These are phyloP conservation scores for Xanthoceras sorbifolium DNA, from an alignment of 345 rosid species.

Conservation along the genomic window DNA sequence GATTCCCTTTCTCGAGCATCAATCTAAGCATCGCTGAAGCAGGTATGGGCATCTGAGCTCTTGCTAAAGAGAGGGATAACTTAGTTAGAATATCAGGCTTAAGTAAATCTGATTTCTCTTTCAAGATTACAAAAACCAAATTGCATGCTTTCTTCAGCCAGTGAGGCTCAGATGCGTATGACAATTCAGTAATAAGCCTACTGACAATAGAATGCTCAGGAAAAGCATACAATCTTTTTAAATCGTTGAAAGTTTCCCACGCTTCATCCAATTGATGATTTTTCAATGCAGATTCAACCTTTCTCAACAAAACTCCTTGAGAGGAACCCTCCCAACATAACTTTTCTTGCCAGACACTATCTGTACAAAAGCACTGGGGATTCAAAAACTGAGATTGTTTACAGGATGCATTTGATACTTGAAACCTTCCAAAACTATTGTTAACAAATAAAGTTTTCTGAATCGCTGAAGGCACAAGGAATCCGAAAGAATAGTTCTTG, in stretches of 20 bases:
- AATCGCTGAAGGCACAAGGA: not conserved
- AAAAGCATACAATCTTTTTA: conserved; percentile 58
- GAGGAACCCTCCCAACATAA: conserved; percentile 58
- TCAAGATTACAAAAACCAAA: conserved; percentile 41
- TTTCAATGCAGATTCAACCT: conserved; percentile 60
- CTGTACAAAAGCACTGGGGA: not conserved
- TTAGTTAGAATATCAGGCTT: conserved; percentile 45
- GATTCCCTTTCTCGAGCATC: conserved; percentile 51
- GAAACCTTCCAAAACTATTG: conserved; percentile 6
- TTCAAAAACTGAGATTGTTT: not conserved
- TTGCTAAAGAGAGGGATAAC: conserved; percentile 61
- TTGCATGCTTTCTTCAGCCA: conserved; percentile 64
- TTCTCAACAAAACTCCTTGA: conserved; percentile 46
- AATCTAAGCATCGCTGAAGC: conserved; percentile 54
- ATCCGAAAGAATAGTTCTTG: not conserved
- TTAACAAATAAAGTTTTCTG: not conserved
- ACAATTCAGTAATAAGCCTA: conserved; percentile 54
- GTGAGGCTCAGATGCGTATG: conserved; percentile 57
- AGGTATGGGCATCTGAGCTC: conserved; percentile 66
- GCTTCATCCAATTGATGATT: conserved; percentile 55
- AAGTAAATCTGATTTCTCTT: conserved; percentile 46
- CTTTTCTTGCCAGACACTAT: conserved; percentile 15
- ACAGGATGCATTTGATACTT: not conserved
- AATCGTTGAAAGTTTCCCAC: conserved; percentile 65
- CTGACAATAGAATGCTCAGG: conserved; percentile 41